Evolutionary conservation across 345 rosid genomes (phyloP).

Genomic region (Brassica cretica): DNA sequence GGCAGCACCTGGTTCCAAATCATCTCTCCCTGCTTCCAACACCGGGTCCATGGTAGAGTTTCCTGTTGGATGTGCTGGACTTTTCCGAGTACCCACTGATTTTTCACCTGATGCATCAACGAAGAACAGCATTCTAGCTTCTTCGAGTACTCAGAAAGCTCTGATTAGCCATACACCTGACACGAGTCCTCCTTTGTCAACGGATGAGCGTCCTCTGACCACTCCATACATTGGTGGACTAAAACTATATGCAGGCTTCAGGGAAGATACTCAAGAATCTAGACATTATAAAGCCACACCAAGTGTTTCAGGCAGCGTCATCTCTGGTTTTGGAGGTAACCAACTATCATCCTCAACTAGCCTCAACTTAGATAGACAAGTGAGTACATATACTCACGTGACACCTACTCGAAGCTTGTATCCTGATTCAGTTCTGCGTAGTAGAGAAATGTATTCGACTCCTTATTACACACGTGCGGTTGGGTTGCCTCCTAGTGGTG

Average conservation of each 20-base stretch:
- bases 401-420: conserved; percentile 42
- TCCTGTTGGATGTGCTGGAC: conserved; percentile 66
- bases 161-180: conserved; percentile 46
- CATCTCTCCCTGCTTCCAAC: conserved; percentile 36
- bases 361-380: conserved; percentile 36
- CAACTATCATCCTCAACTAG: conserved; percentile 31
- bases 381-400: conserved; percentile 36
- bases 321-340: conserved; percentile 23
- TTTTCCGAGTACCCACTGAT: conserved; percentile 75
- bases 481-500: conserved; percentile 46
- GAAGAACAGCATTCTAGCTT: conserved; percentile 35
- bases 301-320: conserved; percentile 34
- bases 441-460: conserved; percentile 32
- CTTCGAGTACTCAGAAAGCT: conserved; percentile 44
- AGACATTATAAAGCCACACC: conserved; percentile 23
- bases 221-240: conserved; percentile 41
- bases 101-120: conserved; percentile 36
- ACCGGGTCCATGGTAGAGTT: conserved; percentile 44
- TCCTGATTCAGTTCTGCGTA: conserved; percentile 32
- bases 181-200: not conserved
- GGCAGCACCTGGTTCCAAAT: conserved; percentile 37
- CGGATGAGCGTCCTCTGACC: conserved; percentile 26
- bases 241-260: conserved; percentile 37
- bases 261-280: conserved; percentile 39
- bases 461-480: conserved; percentile 30